Conservation (phyloP, 345 rosid species). For the Ricinus communis region DNA sequence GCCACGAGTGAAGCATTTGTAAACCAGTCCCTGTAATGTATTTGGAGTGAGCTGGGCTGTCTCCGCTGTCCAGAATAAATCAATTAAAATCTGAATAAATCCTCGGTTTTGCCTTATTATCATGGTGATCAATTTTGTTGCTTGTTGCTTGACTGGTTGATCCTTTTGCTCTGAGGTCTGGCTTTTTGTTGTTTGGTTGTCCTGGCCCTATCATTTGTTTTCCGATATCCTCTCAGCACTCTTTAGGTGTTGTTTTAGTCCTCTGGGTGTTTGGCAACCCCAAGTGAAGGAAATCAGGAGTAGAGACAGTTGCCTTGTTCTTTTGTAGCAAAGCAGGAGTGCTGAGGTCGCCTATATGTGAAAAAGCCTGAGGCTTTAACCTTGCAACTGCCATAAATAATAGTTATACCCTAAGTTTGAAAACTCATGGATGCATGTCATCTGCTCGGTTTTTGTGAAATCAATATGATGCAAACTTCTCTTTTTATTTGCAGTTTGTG, state of each 20-base stretch:
- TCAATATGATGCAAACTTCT: not conserved
- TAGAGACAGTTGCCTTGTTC: no score
- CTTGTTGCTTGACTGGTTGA: not conserved
- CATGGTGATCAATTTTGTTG: not conserved
- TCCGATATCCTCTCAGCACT: not conserved
- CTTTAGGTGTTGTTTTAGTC: not conserved
- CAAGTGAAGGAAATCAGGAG: no score
- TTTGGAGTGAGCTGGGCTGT: no score
- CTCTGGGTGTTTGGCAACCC: not conserved
- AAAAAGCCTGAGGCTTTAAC: not conserved
- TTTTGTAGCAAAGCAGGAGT: no score
- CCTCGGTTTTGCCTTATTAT: not conserved
- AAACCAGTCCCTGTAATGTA: no score
- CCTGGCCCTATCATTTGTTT: not conserved
- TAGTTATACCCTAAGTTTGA: no score
- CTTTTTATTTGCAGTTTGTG: slow-evolving; percentile 58
- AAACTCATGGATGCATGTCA: not conserved
- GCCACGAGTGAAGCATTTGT: no score
- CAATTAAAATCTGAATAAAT: no score
- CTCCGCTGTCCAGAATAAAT: no score
- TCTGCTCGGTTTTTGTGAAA: not conserved
- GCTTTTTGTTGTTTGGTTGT: no score
- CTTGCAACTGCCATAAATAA: not conserved
- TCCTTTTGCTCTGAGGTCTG: no score
- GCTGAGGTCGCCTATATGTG: no score